Evolutionary conservation across 129 eudicot species (phyloP).

Genomic region (Arctium lappa): DNA sequence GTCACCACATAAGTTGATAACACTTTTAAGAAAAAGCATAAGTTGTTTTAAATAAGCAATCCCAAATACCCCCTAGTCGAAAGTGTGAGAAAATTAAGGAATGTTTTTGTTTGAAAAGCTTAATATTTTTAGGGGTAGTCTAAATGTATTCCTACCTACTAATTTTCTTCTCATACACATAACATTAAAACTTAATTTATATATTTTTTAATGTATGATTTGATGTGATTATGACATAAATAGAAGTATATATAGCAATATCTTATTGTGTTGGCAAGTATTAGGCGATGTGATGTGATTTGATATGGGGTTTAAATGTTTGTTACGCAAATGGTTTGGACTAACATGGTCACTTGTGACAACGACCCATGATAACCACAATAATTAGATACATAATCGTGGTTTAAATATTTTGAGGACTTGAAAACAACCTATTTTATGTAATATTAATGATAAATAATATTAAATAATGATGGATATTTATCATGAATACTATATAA

Average conservation of each 20-base stretch:
- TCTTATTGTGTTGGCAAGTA: background rate
- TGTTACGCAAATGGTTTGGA: background rate
- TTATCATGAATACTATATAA: background rate
- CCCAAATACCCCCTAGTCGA: background rate
- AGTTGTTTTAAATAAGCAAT: no score
- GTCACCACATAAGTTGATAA: no score
- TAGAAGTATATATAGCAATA: no score
- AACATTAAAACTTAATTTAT: no score
- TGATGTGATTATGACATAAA: no score
- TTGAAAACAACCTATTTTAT: no score
- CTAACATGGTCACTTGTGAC: conserved; percentile 1
- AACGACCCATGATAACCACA: background rate
- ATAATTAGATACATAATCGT: background rate
- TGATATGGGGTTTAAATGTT: background rate
- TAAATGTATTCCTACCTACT: no score
- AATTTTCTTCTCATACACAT: no score
- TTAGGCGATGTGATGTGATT: background rate
- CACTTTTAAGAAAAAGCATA: no score
- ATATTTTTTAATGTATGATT: no score
- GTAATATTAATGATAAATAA: no score
- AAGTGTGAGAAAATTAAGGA: background rate
- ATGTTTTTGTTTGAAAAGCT: background rate
- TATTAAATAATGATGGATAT: background rate
- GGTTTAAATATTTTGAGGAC: background rate
- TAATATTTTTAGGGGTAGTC: background rate